A percentile compares a stretch with the other conserved stretches of the same genome.
phyloP scores from a whole-genome alignment of 768 basidiomycete species.

The Arthromyces matolae region DNA sequence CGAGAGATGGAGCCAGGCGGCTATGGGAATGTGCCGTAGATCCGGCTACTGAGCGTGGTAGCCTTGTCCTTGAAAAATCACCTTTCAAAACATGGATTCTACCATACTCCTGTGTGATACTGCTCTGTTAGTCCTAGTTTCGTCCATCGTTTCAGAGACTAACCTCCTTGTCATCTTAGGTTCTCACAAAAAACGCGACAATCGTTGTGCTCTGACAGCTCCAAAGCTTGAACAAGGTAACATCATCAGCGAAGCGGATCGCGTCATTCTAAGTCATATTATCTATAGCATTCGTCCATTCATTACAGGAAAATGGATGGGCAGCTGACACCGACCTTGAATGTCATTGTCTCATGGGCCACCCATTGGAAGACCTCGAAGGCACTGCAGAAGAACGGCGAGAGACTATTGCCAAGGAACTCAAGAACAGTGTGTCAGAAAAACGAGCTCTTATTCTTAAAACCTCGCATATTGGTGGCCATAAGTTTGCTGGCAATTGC shows the following conservation, averaged over 20 bases:
- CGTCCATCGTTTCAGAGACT: constrained; percentile 9
- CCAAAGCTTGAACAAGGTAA: constrained; percentile 72
- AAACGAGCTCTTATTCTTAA: constrained; percentile 80
- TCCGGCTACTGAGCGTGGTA: constrained; percentile 50
- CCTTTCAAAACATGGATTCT: constrained; percentile 69
- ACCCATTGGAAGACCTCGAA: constrained; percentile 58
- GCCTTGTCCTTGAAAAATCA: constrained; percentile 39
- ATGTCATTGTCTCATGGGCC: constrained; percentile 45
- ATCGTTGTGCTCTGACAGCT: constrained; percentile 85
- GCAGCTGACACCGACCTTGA: constrained; percentile 72
- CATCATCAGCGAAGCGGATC: constrained; percentile 29
- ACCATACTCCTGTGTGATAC: constrained; percentile 86
- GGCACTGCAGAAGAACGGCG: constrained; percentile 53
- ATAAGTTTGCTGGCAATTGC: constrained; percentile 89
- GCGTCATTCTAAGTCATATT: constrained; percentile 2
- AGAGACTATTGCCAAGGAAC: constrained; percentile 46
- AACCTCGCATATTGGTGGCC: constrained; percentile 90
- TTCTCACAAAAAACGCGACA: constrained; percentile 91
- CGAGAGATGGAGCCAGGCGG: constrained; percentile 59
- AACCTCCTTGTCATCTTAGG: constrained; percentile 43
- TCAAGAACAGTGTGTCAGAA: constrained; percentile 48
- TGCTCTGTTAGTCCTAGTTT: constrained; percentile 69
- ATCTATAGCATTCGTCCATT: constrained; percentile 53
- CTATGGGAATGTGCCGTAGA: constrained; percentile 66
- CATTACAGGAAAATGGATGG: constrained; percentile 69